Evolutionary conservation across 2,329 filamentous ascomycete genomes (phyloP), one percentile per base, ranked within the genome.

Genomic region (Colletotrichum musicola): DNA sequence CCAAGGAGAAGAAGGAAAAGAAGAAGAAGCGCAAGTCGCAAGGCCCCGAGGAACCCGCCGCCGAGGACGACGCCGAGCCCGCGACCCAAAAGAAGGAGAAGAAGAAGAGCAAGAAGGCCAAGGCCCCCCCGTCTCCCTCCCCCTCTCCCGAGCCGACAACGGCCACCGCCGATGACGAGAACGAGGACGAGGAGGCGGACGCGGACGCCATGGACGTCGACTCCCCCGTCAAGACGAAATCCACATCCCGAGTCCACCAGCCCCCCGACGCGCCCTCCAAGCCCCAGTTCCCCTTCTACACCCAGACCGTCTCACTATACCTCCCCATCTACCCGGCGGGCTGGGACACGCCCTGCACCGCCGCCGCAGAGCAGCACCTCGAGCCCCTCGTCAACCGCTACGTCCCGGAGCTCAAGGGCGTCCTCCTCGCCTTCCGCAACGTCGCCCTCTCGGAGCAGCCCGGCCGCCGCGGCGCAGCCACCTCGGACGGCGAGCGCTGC

Each of bases 281-380:
- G 66, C 79, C 79, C 57, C 82, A 79, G 71, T 92, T 92, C 51
- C 92, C 95, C 16, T 95, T 97, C 81, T 90, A 90, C 77, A 88
- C 89, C 30, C 91, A 95, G 75, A 94, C 92, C 22, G 88, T 93
- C 49, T 95, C 95, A 1, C 88, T 97, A 74, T 95, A 93, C 81
- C 86, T 95, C 71, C 88, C 92, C 1, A 84, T 96, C 71, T 92
- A 89, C 71, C 92, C 93, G 12, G 83, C 88, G 46, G 90, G 91
- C 51, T 92, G 93, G 80, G 84, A 87, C 69, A 86, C 89, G 66
- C 92, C 93, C 0, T 81, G 94, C 72, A 90, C 92, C 73, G 91
- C 89, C 67, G 86, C 92, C 70, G 89, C 91, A 76, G 88, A 90
- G 69, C 92, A 95, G 75, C 89, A 95, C 76, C 87, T 96, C 64